phyloP scores from a whole-genome alignment of 1,284 basidiomycete species.

The Marasmius fiardii region DNA sequence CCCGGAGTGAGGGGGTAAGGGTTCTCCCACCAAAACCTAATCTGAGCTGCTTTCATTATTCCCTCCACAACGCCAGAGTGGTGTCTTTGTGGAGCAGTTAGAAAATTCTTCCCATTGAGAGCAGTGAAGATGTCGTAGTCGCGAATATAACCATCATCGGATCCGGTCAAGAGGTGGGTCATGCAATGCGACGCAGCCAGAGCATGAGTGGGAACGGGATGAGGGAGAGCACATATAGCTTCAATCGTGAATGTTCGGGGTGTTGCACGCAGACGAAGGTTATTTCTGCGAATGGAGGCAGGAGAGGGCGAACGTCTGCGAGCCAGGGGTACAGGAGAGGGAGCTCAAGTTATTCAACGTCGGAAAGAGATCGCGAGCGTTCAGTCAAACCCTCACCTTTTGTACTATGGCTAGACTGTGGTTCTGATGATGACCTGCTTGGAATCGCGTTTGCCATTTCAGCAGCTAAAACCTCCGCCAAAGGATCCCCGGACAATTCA shows the following conservation, averaged over 20 bases:
- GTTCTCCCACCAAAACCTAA: constrained; percentile 91
- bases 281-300: constrained; percentile 48
- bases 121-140: constrained; percentile 91
- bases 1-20: constrained; percentile 34
- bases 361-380: constrained; percentile 4
- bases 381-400: constrained; percentile 15
- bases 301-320: constrained; percentile 61
- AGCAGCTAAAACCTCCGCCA: constrained; percentile 10
- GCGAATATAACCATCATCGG: constrained; percentile 91
- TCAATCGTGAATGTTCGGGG: constrained; percentile 83
- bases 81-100: constrained; percentile 88
- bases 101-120: constrained; percentile 83
- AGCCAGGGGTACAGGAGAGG: constrained; percentile 26
- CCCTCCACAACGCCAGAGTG: constrained; percentile 91
- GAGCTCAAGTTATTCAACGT: constrained; percentile 14
- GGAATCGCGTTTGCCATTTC: not conserved
- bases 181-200: constrained; percentile 86
- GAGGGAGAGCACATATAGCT: constrained; percentile 89
- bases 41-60: constrained; percentile 85
- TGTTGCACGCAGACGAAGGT: constrained; percentile 30
- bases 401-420: constrained; percentile 19
- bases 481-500: constrained; percentile 13
- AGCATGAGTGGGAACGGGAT: constrained; percentile 84
- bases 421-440: constrained; percentile 5
- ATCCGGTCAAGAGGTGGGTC: constrained; percentile 87